Conservation (phyloP, 768 basidiomycete species). For the Coprinellus micaceus region DNA sequence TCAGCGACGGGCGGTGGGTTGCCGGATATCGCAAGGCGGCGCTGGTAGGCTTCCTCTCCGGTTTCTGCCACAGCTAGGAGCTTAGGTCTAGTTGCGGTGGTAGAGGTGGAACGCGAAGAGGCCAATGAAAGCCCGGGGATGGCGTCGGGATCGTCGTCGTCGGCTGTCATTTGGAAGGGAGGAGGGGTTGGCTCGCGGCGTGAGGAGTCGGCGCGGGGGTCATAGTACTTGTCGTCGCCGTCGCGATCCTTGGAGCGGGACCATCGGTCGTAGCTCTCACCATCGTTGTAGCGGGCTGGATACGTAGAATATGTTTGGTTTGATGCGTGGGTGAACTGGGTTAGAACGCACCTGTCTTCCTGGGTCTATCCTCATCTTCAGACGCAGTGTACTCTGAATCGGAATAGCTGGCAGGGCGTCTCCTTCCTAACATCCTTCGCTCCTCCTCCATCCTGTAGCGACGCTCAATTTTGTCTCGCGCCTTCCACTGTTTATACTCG, state of each 20-base stretch:
- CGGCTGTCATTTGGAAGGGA: conserved; percentile 38
- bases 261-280: conserved; percentile 49
- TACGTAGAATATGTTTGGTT: no score
- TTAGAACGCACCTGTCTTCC: conserved; percentile 56
- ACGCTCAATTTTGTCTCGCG: conserved; percentile 69
- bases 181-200: conserved; percentile 16
- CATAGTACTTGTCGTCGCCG: conserved; percentile 20
- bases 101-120: neutral
- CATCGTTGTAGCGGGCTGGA: conserved; percentile 43
- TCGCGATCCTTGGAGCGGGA: conserved; percentile 25
- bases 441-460: conserved; percentile 65
- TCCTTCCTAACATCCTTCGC: conserved; percentile 49
- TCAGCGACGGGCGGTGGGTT: conserved; percentile 29
- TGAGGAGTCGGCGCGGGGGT: conserved; percentile 17
- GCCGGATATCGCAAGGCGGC: no score
- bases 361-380: conserved; percentile 64
- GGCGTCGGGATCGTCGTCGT: conserved; percentile 3
- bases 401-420: conserved; percentile 58
- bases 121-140: no score
- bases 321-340: neutral
- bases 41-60: no score
- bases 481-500: conserved; percentile 81
- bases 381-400: conserved; percentile 62
- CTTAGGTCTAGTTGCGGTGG: no score
- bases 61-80: no score